Evolutionary conservation across 2,329 filamentous ascomycete genomes (phyloP).

Genomic region (Colletotrichum lini): DNA sequence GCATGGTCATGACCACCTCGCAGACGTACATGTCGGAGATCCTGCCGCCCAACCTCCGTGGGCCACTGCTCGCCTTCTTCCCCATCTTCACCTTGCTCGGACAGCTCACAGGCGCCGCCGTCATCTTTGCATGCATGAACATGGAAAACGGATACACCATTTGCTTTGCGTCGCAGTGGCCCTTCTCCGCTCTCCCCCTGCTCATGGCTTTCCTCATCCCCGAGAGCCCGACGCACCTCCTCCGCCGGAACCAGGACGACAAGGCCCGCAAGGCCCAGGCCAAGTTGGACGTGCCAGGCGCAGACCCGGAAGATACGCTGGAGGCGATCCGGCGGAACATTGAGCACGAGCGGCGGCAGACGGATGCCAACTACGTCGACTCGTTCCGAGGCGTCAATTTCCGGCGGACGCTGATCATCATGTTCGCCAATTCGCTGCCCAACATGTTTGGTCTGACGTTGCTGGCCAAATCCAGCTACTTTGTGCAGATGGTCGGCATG

Average conservation of each 20-base stretch:
- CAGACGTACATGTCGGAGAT: slow-evolving; percentile 67
- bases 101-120: slow-evolving; percentile 61
- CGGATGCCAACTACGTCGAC: slow-evolving; percentile 55
- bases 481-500: slow-evolving; percentile 54
- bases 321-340: slow-evolving; percentile 63
- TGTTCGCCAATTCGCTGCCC: slow-evolving; percentile 59
- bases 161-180: slow-evolving; percentile 62
- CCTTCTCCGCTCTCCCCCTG: slow-evolving; percentile 59
- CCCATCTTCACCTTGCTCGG: slow-evolving; percentile 64
- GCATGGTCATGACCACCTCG: slow-evolving; percentile 58
- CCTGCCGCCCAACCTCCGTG: slow-evolving; percentile 61
- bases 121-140: slow-evolving; percentile 54
- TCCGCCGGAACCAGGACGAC: slow-evolving; percentile 57
- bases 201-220: slow-evolving; percentile 61
- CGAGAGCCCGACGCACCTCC: slow-evolving; percentile 65
- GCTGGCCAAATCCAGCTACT: slow-evolving; percentile 59
- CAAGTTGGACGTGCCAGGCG: slow-evolving; percentile 60
- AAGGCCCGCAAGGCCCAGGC: slow-evolving; percentile 62
- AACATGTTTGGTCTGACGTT: slow-evolving; percentile 62
- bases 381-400: slow-evolving; percentile 61
- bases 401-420: slow-evolving; percentile 57
- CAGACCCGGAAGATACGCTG: slow-evolving; percentile 57
- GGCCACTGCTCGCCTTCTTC: slow-evolving; percentile 63
- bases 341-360: slow-evolving; percentile 54
- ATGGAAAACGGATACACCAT: slow-evolving; percentile 54